Conservation (phyloP, 805 yeast genomes). For the Candida vartiovaarae region DNA sequence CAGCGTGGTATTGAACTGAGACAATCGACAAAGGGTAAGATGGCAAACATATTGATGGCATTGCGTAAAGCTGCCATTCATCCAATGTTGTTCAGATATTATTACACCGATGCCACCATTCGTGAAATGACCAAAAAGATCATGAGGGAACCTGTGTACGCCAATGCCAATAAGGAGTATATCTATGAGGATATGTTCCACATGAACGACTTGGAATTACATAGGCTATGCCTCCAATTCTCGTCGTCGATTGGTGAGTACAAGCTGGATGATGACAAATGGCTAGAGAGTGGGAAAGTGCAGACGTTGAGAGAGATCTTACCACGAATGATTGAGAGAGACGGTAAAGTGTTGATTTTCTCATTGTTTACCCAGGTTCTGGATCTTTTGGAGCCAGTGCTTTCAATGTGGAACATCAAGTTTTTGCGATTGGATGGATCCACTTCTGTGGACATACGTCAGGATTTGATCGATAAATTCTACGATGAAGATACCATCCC, state of each 20-base stretch:
- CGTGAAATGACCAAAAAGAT: conserved; percentile 68
- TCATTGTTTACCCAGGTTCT: conserved; percentile 90
- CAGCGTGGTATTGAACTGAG: conserved; percentile 29
- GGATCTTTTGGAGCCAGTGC: conserved; percentile 75
- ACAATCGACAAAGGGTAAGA: conserved; percentile 25
- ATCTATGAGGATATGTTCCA: conserved; percentile 92
- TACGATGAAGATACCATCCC: conserved; percentile 78
- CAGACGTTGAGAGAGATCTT: conserved; percentile 48
- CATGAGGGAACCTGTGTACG: conserved; percentile 73
- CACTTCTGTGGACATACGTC: conserved; percentile 90
- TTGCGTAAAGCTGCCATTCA: conserved; percentile 90
- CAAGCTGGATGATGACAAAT: conserved; percentile 46
- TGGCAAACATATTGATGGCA: conserved; percentile 76
- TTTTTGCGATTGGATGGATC: conserved; percentile 89
- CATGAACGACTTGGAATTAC: conserved; percentile 88
- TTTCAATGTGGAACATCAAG: conserved; percentile 55
- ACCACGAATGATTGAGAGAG: conserved; percentile 48
- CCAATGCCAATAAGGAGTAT: conserved; percentile 61
- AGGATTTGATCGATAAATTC: conserved; percentile 82
- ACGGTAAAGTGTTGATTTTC: conserved; percentile 70
- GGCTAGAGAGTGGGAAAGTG: conserved; percentile 74
- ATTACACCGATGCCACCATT: conserved; percentile 50
- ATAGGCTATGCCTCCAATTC: conserved; percentile 64
- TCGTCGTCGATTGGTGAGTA: conserved; percentile 52
- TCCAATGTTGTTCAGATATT: conserved; percentile 72